phyloP scores from a whole-genome alignment of 2,329 filamentous ascomycete species.

The Pseudopithomyces maydicus region DNA sequence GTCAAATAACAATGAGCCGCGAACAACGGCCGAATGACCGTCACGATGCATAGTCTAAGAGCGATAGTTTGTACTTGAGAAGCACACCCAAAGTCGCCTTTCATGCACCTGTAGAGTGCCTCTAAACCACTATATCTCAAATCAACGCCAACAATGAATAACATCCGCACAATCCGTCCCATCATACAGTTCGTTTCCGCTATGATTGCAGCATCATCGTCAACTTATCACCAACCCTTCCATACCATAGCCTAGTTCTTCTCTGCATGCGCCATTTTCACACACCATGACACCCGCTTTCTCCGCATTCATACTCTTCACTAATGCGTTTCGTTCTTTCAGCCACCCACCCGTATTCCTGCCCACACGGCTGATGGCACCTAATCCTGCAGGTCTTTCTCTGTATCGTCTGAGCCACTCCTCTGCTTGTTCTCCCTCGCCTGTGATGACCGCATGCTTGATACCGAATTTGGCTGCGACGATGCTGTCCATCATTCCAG shows the following conservation, averaged over 20 bases:
- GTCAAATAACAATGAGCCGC: too few relatives aligned
- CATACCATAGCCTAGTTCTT: conserved; percentile 44
- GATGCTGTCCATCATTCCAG: conserved; percentile 75
- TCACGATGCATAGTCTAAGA: too few relatives aligned
- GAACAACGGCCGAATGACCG: too few relatives aligned
- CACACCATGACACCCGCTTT: conserved; percentile 45
- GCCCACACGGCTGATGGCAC: conserved; percentile 43
- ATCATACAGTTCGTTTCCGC: neutral
- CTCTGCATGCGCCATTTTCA: conserved; percentile 49
- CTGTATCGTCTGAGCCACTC: conserved; percentile 49
- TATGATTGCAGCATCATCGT: neutral
- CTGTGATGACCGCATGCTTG: conserved; percentile 62
- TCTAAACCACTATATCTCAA: neutral
- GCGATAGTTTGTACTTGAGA: neutral
- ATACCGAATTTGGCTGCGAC: conserved; percentile 76
- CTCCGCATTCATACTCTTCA: conserved; percentile 49
- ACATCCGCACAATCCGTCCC: neutral
- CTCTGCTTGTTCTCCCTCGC: conserved; percentile 50
- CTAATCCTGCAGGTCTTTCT: conserved; percentile 42
- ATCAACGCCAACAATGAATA: neutral
- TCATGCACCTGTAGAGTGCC: neutral
- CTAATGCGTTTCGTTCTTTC: conserved; percentile 53
- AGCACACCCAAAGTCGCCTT: neutral
- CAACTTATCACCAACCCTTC: conserved; percentile 24
- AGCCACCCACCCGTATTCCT: conserved; percentile 52